Evolutionary conservation across 768 basidiomycete species (phyloP).

Genomic region (Nevesoporus exiguus): DNA sequence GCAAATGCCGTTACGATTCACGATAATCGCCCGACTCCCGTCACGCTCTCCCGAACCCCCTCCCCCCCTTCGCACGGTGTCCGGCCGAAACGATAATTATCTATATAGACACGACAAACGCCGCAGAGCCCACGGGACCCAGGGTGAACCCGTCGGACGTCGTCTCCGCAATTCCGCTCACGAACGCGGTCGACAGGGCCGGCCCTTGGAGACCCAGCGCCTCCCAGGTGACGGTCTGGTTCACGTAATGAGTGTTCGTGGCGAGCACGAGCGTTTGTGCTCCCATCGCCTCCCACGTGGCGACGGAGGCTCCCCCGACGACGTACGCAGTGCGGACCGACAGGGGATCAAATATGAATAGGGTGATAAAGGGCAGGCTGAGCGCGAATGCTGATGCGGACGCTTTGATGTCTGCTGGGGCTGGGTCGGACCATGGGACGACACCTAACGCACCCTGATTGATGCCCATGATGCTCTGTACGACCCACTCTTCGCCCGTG

Average conservation of each 20-base stretch:
- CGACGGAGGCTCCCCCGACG: constrained; percentile 43
- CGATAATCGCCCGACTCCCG: no score
- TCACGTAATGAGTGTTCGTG: constrained; percentile 47
- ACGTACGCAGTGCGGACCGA: constrained; percentile 41
- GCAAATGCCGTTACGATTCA: no score
- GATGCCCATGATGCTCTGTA: constrained; percentile 61
- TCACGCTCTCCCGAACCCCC: neutral
- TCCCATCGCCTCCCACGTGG: constrained; percentile 43
- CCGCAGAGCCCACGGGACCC: constrained; percentile 20
- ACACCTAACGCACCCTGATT: constrained; percentile 68
- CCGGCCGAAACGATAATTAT: neutral
- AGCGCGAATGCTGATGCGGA: constrained; percentile 42
- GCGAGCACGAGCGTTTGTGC: constrained; percentile 45
- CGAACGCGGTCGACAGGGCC: constrained; percentile 3
- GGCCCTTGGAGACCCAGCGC: constrained; percentile 24
- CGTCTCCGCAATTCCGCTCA: constrained; percentile 11
- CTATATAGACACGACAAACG: neutral
- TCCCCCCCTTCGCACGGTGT: neutral
- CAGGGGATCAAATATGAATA: constrained; percentile 43
- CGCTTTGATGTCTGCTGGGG: constrained; percentile 48
- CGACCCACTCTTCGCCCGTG: constrained; percentile 66
- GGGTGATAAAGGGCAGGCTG: constrained; percentile 18
- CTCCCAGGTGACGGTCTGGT: constrained; percentile 31
- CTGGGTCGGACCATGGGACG: constrained; percentile 50
- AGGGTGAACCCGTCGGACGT: constrained; percentile 12